Conservation (phyloP, 1,139 yeast species). For the Blastobotrys elegans region DNA sequence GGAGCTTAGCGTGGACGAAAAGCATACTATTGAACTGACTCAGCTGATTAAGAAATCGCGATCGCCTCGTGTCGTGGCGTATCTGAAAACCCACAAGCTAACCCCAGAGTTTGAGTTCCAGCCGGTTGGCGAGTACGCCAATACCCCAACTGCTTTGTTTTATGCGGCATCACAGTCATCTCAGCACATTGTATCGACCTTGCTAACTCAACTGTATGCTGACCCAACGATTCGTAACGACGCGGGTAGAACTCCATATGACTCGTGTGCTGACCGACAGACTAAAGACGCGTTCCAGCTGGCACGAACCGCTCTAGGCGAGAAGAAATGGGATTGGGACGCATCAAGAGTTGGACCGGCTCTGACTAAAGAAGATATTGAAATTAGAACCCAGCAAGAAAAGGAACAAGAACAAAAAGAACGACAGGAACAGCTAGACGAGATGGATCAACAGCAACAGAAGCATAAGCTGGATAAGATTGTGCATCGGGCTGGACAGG, state of each 20-base stretch:
- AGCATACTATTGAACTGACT: slow-evolving; percentile 54
- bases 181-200: slow-evolving; percentile 59
- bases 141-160: slow-evolving; percentile 73
- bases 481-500: slow-evolving; percentile 32
- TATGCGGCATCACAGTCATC: slow-evolving; percentile 69
- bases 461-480: slow-evolving; percentile 33
- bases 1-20: slow-evolving; percentile 34
- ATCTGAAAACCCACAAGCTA: slow-evolving; percentile 54
- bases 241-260: slow-evolving; percentile 61
- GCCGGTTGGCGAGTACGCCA: slow-evolving; percentile 49
- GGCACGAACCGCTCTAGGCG: slow-evolving; percentile 65
- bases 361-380: slow-evolving; percentile 58
- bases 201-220: slow-evolving; percentile 62
- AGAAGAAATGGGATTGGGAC: slow-evolving; percentile 64
- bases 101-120: slow-evolving; percentile 44
- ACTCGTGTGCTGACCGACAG: slow-evolving; percentile 43
- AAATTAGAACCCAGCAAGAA: slow-evolving; percentile 39
- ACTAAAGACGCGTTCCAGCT: slow-evolving; percentile 59
- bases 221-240: slow-evolving; percentile 55
- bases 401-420: slow-evolving; percentile 35
- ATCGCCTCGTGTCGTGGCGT: slow-evolving; percentile 67
- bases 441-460: slow-evolving; percentile 30
- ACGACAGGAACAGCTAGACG: slow-evolving; percentile 35
- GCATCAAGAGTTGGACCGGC: slow-evolving; percentile 64
- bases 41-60: slow-evolving; percentile 64